A percentile compares a stretch with the other conserved stretches of the same genome.
Evolutionary conservation across 1,139 yeast species (phyloP).

Genomic region (Geotrichum macrosporum): DNA sequence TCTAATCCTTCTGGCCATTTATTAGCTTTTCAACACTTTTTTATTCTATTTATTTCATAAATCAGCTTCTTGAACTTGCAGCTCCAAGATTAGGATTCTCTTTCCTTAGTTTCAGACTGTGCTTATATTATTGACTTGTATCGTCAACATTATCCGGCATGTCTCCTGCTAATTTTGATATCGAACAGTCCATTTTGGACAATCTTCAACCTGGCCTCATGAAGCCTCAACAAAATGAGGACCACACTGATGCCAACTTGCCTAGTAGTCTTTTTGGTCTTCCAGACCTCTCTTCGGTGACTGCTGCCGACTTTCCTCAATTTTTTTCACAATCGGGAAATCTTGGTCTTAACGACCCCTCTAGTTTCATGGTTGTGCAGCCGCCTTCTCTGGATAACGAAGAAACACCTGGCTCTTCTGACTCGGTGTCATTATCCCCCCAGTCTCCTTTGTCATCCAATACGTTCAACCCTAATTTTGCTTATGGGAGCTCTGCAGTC

Average conservation of each 20-base stretch:
- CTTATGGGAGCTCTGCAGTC: not conserved
- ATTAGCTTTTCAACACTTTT: not conserved
- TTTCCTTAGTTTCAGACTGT: too few relatives aligned
- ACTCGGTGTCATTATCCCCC: constrained; percentile 17
- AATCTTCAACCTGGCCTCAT: not conserved
- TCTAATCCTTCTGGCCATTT: not conserved
- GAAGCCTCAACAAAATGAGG: not conserved
- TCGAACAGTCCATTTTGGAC: constrained; percentile 8
- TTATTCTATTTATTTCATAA: not conserved
- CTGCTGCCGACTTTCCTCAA: not conserved
- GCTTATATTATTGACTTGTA: too few relatives aligned
- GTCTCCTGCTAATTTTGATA: constrained; percentile 11
- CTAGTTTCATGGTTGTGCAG: not conserved
- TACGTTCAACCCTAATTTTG: constrained; percentile 1
- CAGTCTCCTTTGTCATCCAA: constrained; percentile 15
- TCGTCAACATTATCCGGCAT: too few relatives aligned
- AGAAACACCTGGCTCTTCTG: constrained; percentile 16
- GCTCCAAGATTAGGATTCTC: too few relatives aligned
- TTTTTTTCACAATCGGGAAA: not conserved
- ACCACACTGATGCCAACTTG: not conserved
- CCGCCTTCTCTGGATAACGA: constrained; percentile 14
- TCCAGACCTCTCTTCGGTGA: not conserved
- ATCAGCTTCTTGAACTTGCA: too few relatives aligned
- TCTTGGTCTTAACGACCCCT: not conserved
- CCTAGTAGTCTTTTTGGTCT: not conserved